phyloP scores from a whole-genome alignment of 768 basidiomycete genomes.

The Lepiota brunneoincarnata region DNA sequence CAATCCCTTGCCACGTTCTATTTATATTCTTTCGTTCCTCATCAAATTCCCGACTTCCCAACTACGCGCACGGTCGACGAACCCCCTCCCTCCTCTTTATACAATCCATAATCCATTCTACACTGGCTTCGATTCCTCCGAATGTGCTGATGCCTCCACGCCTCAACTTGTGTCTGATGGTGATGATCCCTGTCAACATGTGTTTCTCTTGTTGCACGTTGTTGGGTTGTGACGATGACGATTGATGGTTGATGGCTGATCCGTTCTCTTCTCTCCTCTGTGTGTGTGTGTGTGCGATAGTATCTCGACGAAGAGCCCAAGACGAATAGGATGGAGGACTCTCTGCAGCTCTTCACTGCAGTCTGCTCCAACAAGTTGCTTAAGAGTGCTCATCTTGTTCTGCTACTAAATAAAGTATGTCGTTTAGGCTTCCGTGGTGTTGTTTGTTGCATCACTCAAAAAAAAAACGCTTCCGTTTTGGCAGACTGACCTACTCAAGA shows the following conservation, averaged over 20 bases:
- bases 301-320: conserved; percentile 81
- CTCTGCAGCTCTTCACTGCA: conserved; percentile 71
- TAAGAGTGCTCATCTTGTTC: conserved; percentile 66
- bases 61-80: background rate
- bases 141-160: too few relatives aligned
- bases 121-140: too few relatives aligned
- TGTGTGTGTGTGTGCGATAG: conserved; percentile 28
- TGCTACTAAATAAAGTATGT: conserved; percentile 77
- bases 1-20: background rate
- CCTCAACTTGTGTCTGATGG: too few relatives aligned
- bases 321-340: conserved; percentile 80
- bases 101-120: too few relatives aligned
- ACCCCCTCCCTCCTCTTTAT: too few relatives aligned
- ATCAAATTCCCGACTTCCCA: background rate
- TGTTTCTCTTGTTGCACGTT: too few relatives aligned
- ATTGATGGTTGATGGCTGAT: too few relatives aligned
- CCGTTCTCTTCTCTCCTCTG: background rate
- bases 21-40: background rate
- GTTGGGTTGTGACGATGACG: too few relatives aligned
- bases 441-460: too few relatives aligned
- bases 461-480: too few relatives aligned
- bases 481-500: conserved; percentile 69
- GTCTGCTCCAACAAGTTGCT: conserved; percentile 77
- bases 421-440: conserved; percentile 13
- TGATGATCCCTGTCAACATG: too few relatives aligned